Evolutionary conservation across 179 eudicot species (phyloP).

Genomic region (Beta lomatogona): DNA sequence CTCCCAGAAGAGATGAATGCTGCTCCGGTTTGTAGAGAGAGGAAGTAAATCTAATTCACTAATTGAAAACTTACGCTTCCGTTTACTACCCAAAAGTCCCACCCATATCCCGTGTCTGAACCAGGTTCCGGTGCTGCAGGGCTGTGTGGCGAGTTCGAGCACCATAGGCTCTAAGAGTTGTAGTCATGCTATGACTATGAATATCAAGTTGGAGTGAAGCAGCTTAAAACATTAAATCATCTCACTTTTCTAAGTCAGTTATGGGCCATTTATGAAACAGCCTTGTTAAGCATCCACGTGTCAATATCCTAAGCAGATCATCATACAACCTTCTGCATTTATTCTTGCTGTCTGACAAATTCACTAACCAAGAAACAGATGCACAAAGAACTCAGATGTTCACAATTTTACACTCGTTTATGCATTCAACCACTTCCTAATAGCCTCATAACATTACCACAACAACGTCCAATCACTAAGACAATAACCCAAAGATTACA

Average conservation of each 20-base stretch:
- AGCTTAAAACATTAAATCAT: neutral
- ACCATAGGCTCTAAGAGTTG: neutral
- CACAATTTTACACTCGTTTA: neutral
- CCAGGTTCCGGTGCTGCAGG: neutral
- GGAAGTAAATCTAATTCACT: neutral
- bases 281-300: neutral
- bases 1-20: neutral
- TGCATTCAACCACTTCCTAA: neutral
- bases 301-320: neutral
- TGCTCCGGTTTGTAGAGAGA: neutral
- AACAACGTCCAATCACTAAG: neutral
- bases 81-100: neutral
- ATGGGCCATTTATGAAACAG: neutral
- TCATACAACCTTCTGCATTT: neutral
- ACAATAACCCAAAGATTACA: neutral
- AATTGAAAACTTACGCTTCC: neutral
- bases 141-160: neutral
- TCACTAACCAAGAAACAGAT: slow-evolving; percentile 5
- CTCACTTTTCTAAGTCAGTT: neutral
- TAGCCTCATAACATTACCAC: neutral
- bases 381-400: neutral
- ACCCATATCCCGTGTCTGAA: neutral
- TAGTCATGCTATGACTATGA: neutral
- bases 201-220: neutral
- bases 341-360: neutral